A percentile compares a stretch with the other conserved stretches of the same genome.
Conservation (phyloP, 2,329 filamentous ascomycete genomes). For the Fusarium sp. region DNA sequence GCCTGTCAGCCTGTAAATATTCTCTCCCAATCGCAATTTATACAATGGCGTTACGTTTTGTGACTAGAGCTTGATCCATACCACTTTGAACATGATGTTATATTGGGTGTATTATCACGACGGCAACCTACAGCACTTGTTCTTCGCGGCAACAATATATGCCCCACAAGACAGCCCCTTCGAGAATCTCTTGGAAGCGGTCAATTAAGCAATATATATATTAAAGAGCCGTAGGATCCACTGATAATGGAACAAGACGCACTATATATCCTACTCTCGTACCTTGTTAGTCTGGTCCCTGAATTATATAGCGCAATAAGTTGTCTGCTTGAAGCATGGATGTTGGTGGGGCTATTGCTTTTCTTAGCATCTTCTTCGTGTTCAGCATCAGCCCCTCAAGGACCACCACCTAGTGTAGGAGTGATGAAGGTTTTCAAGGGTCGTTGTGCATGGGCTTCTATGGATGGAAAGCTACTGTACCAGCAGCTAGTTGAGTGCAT, state of each 20-base stretch:
- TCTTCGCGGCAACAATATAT: neutral
- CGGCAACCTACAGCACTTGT: neutral
- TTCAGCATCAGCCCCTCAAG: conserved; percentile 24
- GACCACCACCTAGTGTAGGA: neutral
- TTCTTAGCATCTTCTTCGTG: conserved; percentile 34
- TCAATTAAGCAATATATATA: neutral
- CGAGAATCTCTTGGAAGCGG: neutral
- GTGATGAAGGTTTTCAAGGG: conserved; percentile 12
- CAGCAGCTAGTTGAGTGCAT: conserved; percentile 1
- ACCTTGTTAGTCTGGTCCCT: conserved; percentile 30
- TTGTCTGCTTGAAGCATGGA: conserved; percentile 17
- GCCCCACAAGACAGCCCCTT: neutral
- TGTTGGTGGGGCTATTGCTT: conserved; percentile 22
- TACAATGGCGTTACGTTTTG: no score
- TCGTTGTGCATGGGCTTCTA: conserved; percentile 28
- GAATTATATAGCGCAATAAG: conserved; percentile 18
- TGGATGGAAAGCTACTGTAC: conserved; percentile 14
- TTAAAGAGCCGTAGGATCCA: conserved; percentile 5
- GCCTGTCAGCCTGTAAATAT: no score
- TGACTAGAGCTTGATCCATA: no score
- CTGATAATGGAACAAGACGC: conserved; percentile 6
- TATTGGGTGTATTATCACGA: no score
- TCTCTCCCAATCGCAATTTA: no score
- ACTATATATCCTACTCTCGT: conserved; percentile 7
- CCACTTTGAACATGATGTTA: no score